Evolutionary conservation across 2,329 filamentous ascomycete genomes (phyloP), one percentile per base, ranked within the genome.

Genomic region (Colletotrichum echinochloae): DNA sequence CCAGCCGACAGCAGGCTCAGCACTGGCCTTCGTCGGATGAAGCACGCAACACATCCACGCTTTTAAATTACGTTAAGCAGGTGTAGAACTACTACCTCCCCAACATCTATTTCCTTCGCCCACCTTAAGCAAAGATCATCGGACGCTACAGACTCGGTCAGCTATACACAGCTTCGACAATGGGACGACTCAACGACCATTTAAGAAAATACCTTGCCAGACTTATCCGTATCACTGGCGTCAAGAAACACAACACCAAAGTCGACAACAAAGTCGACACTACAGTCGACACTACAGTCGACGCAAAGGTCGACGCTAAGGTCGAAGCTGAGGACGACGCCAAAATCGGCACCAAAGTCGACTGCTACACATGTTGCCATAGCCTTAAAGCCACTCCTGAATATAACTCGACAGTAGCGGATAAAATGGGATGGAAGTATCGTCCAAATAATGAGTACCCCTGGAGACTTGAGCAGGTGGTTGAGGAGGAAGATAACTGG

Each of bases 401-500:
- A 35, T 46, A 26, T 5, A 30, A 39, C 20, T n/a, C 49, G 20
- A 41, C 26, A 12, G 48, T 9, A 60, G 39, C 23, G 8, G 14
- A 30, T 16, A 35, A 61, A 59, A 57, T 54, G n/a, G 54, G 59
- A 49, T 71, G 68, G 65, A 9, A 37, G 6, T 60, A 52, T 16
- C 51, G 6, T 30, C 64, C 52, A 35, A 33, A 64, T 46, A 60
- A 46, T 35, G 71, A 75, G 52, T 74, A 71, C 59, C 63, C 72
- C 59, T 74, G 73, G 71, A 51, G 63, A 67, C 39, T 71, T n/a
- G 54, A 65, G 39, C 69, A 71, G 39, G 28, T 70, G 23, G 65
- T 75, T 30, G 60, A 74, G 6, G 48, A 65, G 60, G 73, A 75
- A 62, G 73, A 73, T 33, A 75, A 75, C 71, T 75, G 74, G 74